Evolutionary conservation across 345 rosid species (phyloP).

Genomic region (Lagerstroemia speciosa): DNA sequence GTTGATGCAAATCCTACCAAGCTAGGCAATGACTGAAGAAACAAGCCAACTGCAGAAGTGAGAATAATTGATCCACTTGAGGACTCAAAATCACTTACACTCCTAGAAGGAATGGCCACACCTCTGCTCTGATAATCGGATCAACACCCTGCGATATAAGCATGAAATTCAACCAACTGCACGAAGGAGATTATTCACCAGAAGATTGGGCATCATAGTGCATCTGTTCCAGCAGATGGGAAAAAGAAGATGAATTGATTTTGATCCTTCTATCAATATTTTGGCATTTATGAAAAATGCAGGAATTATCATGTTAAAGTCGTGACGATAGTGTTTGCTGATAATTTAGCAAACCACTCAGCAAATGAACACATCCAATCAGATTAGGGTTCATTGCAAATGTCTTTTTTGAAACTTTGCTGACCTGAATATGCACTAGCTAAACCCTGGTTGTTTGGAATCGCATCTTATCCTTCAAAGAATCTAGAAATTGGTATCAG

Average conservation of each 20-base stretch:
- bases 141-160: constrained; percentile 61
- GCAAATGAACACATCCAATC: not conserved
- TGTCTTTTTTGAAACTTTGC: not conserved
- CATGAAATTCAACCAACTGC: constrained; percentile 8
- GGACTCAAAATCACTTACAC: constrained; percentile 42
- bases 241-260: not conserved
- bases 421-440: not conserved
- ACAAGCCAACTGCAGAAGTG: not conserved
- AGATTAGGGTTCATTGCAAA: not conserved
- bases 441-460: not conserved
- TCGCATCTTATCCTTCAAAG: not conserved
- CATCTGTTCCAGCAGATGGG: not conserved
- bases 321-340: too few species aligned
- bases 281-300: too few species aligned
- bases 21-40: not conserved
- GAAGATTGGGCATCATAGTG: too few species aligned
- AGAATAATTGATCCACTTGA: not conserved
- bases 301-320: too few species aligned
- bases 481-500: not conserved
- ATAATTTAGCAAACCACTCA: not conserved
- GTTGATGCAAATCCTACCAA: too few species aligned
- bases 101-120: constrained; percentile 98
- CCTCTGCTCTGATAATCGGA: constrained; percentile 84
- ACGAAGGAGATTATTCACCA: not conserved
- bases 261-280: not conserved